phyloP scores from a whole-genome alignment of 495 filamentous ascomycete genomes.

The Penicillium canescens region DNA sequence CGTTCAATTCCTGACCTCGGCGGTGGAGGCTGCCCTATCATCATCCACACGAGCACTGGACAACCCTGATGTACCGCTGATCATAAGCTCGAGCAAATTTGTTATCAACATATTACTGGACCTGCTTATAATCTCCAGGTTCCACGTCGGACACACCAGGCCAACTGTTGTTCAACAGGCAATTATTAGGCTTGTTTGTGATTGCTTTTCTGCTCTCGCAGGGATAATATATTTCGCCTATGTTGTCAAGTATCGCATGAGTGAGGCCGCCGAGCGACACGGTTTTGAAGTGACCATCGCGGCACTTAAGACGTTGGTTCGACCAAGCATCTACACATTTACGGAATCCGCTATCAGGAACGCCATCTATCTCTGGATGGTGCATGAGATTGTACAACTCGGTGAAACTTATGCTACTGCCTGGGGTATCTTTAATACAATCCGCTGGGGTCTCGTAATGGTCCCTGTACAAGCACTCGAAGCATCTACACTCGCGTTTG shows the following conservation, averaged over 20 bases:
- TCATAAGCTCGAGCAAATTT: conserved; percentile 65
- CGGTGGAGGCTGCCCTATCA: conserved; percentile 63
- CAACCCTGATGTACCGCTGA: conserved; percentile 68
- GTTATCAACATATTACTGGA: conserved; percentile 70
- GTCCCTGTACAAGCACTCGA: conserved; percentile 70
- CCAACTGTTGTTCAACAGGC: conserved; percentile 67
- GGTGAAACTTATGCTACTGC: conserved; percentile 68
- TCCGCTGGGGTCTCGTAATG: conserved; percentile 77
- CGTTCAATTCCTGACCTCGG: conserved; percentile 59
- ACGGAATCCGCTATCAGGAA: conserved; percentile 67
- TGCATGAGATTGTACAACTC: conserved; percentile 60
- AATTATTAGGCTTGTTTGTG: conserved; percentile 60
- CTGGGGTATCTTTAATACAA: conserved; percentile 75
- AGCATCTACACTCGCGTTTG: conserved; percentile 62
- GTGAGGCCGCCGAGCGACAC: too few species aligned
- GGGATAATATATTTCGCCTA: conserved; percentile 63
- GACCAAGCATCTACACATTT: conserved; percentile 60
- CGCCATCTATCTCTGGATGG: conserved; percentile 70
- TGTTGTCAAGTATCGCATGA: too few species aligned
- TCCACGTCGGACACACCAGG: conserved; percentile 60
- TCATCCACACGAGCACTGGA: conserved; percentile 65
- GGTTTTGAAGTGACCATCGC: background rate
- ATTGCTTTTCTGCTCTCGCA: conserved; percentile 53
- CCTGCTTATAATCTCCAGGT: conserved; percentile 66
- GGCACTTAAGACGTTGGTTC: conserved; percentile 36